Percentiles rank a stretch among this genome's conserved stretches.
Evolutionary conservation across 108 stramenopile genomes (phyloP).

Genomic region (Epithemia pelagica): DNA sequence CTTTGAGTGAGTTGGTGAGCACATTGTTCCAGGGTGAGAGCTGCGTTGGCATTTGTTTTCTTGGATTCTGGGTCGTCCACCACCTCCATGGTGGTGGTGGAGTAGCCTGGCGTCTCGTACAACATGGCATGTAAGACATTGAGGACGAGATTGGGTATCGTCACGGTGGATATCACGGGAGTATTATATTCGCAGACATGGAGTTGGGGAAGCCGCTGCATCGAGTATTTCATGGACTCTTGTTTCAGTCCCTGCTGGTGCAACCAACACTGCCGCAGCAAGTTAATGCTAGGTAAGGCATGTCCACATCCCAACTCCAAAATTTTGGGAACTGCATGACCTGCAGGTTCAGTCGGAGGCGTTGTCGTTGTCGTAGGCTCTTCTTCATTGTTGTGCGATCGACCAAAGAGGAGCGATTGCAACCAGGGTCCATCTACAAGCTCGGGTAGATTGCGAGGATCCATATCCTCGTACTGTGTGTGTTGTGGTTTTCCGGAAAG

Average conservation of each 20-base stretch:
- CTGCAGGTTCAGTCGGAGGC: background rate
- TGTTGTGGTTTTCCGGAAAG: background rate
- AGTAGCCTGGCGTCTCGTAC: background rate
- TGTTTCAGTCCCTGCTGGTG: background rate
- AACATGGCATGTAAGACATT: slow-evolving; percentile 66
- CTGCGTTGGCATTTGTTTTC: too few species aligned
- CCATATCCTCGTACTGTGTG: background rate
- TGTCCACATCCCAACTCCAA: slow-evolving; percentile 78
- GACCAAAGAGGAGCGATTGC: background rate
- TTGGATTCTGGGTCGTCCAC: background rate
- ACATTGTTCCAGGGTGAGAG: background rate
- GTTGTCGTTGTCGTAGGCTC: background rate
- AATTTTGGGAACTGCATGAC: slow-evolving; percentile 13
- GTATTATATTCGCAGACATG: slow-evolving; percentile 57
- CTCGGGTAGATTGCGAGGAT: too few species aligned
- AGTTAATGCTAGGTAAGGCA: slow-evolving; percentile 56
- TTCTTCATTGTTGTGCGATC: background rate
- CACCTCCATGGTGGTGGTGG: background rate
- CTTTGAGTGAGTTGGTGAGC: background rate
- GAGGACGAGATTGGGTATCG: slow-evolving; percentile 31
- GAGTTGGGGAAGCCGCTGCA: slow-evolving; percentile 1
- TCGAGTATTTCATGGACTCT: background rate
- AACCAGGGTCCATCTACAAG: background rate
- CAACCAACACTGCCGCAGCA: slow-evolving; percentile 32
- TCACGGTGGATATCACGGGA: slow-evolving; percentile 48